Percentiles rank a stretch among this genome's conserved stretches.
phyloP scores from a whole-genome alignment of 768 basidiomycete genomes.

The Gyrodon lividus region DNA sequence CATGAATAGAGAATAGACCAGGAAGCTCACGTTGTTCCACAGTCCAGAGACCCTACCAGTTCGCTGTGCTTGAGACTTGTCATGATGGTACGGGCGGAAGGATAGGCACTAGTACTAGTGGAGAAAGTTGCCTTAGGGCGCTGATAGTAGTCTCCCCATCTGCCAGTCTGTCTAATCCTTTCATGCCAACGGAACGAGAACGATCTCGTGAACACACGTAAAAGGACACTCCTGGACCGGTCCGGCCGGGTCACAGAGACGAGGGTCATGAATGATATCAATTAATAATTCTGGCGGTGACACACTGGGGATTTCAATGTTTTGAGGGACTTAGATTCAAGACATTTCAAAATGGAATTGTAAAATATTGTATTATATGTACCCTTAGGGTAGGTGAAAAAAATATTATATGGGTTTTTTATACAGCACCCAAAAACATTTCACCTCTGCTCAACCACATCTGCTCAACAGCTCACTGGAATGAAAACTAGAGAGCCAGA shows the following conservation, averaged over 20 bases:
- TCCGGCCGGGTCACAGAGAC: constrained; percentile 5
- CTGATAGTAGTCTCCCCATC: neutral
- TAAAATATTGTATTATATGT: too few relatives aligned
- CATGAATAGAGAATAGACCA: neutral
- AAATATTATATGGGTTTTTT: too few relatives aligned
- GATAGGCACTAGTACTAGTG: neutral
- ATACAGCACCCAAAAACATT: too few relatives aligned
- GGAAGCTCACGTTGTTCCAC: constrained; percentile 83
- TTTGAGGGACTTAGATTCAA: too few relatives aligned
- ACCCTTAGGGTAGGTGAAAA: too few relatives aligned
- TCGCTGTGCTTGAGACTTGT: constrained; percentile 57
- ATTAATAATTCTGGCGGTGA: too few relatives aligned
- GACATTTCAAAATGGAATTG: too few relatives aligned
- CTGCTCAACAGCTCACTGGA: too few relatives aligned
- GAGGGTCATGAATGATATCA: too few relatives aligned
- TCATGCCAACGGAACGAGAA: neutral
- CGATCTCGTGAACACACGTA: constrained; percentile 2
- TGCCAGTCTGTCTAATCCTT: neutral
- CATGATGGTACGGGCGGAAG: constrained; percentile 24
- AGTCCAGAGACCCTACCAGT: constrained; percentile 91
- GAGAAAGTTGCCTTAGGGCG: constrained; percentile 15
- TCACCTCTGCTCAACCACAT: too few relatives aligned
- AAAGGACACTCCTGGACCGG: neutral
- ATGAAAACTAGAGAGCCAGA: too few relatives aligned
- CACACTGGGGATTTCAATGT: too few relatives aligned